A percentile compares a stretch with the other conserved stretches of the same genome.
phyloP scores from a whole-genome alignment of 2,329 filamentous ascomycete genomes.

The Xylaria sp. region DNA sequence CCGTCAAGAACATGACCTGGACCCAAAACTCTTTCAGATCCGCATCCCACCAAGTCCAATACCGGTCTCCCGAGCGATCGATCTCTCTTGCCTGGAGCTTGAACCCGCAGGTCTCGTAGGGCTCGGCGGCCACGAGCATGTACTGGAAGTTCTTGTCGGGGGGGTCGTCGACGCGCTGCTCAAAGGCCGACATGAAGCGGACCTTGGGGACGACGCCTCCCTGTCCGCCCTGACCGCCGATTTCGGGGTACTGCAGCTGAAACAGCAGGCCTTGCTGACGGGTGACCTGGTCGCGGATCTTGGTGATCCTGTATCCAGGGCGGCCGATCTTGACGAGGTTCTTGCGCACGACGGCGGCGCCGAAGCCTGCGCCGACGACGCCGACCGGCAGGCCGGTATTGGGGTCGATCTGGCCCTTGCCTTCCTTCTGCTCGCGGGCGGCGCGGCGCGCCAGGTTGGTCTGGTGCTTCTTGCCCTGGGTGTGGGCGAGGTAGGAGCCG shows the following conservation, averaged over 20 bases:
- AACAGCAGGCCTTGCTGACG: conserved; percentile 93
- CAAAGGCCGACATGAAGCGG: conserved; percentile 97
- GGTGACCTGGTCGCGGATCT: conserved; percentile 89
- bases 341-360: conserved; percentile 72
- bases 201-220: conserved; percentile 79
- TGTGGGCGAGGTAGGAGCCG: conserved; percentile 98
- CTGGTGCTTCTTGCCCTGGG: conserved; percentile 98
- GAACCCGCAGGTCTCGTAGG: conserved; percentile 97
- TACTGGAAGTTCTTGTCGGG: conserved; percentile 96
- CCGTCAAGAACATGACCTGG: conserved; percentile 98
- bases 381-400: conserved; percentile 78
- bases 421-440: conserved; percentile 94
- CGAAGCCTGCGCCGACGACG: conserved; percentile 76
- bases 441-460: conserved; percentile 96
- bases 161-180: conserved; percentile 92
- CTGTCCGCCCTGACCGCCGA: conserved; percentile 59
- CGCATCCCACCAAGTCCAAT: conserved; percentile 95
- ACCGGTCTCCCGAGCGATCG: conserved; percentile 86
- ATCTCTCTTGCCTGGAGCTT: conserved; percentile 95
- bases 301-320: conserved; percentile 98
- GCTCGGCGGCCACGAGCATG: conserved; percentile 92
- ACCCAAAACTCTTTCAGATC: conserved; percentile 98
- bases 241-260: conserved; percentile 95
- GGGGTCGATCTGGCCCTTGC: conserved; percentile 75
- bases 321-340: conserved; percentile 95